A percentile compares a stretch with the other conserved stretches of the same genome.
Evolutionary conservation across 2,329 filamentous ascomycete genomes (phyloP).

Genomic region (Fusarium anguioides): DNA sequence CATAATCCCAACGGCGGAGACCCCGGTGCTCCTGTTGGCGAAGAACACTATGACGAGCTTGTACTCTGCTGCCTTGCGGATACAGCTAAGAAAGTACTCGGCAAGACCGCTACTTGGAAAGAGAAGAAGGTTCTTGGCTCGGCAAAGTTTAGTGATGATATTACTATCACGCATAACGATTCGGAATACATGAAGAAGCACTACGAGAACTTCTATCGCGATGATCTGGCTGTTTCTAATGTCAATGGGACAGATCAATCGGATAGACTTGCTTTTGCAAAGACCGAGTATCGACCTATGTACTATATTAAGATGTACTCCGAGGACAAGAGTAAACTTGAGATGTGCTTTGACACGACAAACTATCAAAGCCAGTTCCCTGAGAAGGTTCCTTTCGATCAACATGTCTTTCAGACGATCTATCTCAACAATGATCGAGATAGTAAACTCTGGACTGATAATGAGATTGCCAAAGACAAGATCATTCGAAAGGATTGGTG

Average conservation of each 20-base stretch:
- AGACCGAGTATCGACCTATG: slow-evolving; percentile 31
- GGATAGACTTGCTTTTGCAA: slow-evolving; percentile 20
- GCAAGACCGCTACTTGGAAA: slow-evolving; percentile 26
- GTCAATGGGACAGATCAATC: slow-evolving; percentile 22
- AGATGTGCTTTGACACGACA: slow-evolving; percentile 35
- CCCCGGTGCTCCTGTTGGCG: slow-evolving; percentile 11
- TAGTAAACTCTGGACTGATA: slow-evolving; percentile 23
- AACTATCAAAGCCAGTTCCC: slow-evolving; percentile 36
- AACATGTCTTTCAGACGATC: slow-evolving; percentile 61
- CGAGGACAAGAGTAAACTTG: slow-evolving; percentile 27
- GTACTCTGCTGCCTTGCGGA: slow-evolving; percentile 31
- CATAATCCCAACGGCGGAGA: slow-evolving; percentile 29
- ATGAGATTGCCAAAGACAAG: slow-evolving; percentile 27
- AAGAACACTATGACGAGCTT: slow-evolving; percentile 25
- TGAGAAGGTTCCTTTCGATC: slow-evolving; percentile 28
- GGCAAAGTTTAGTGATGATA: slow-evolving; percentile 29
- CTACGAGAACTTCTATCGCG: slow-evolving; percentile 30
- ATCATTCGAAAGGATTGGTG: slow-evolving; percentile 35
- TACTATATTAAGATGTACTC: slow-evolving; percentile 38
- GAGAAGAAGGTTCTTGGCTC: slow-evolving; percentile 28
- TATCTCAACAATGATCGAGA: slow-evolving; percentile 59
- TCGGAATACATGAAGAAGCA: slow-evolving; percentile 33
- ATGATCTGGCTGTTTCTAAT: slow-evolving; percentile 22
- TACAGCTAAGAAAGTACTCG: slow-evolving; percentile 23
- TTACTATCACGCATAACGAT: slow-evolving; percentile 30